Conservation (phyloP, 805 yeast species). For the Kodamaea neixiangensis region DNA sequence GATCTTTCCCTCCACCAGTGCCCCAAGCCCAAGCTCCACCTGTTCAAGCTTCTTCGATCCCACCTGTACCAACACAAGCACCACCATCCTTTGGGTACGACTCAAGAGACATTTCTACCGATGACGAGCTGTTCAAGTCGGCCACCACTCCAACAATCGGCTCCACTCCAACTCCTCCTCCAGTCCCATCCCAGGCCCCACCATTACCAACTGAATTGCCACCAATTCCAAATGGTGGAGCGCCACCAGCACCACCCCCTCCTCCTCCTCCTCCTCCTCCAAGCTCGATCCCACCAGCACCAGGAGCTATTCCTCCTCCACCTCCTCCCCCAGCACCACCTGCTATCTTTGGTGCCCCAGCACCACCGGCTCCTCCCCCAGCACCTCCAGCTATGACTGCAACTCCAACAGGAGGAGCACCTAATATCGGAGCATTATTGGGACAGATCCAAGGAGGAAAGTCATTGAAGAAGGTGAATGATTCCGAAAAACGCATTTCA, state of each 20-base stretch:
- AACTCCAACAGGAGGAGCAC: slow-evolving; percentile 30
- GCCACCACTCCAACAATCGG: slow-evolving; percentile 8
- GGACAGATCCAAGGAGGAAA: slow-evolving; percentile 60
- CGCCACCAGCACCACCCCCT: slow-evolving; percentile 19
- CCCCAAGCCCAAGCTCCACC: slow-evolving; percentile 29
- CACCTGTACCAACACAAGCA: slow-evolving; percentile 19
- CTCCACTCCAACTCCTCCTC: slow-evolving; percentile 21
- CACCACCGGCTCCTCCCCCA: slow-evolving; percentile 33
- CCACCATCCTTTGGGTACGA: slow-evolving; percentile 4
- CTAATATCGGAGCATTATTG: slow-evolving; percentile 49
- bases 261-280: slow-evolving; percentile 21
- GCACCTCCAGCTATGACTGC: slow-evolving; percentile 38
- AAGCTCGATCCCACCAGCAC: slow-evolving; percentile 29
- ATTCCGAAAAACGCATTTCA: slow-evolving; percentile 46
- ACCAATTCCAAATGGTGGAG: slow-evolving; percentile 19
- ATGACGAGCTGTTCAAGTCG: slow-evolving; percentile 13
- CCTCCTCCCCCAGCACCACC: slow-evolving; percentile 29
- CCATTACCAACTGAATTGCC: slow-evolving; percentile 24
- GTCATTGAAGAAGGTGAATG: slow-evolving; percentile 51
- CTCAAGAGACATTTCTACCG: slow-evolving; percentile 10
- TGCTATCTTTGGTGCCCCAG: slow-evolving; percentile 44
- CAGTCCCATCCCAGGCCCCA: slow-evolving; percentile 21
- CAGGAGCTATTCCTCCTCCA: slow-evolving; percentile 19
- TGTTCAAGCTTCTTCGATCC: slow-evolving; percentile 30
- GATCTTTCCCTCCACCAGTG: slow-evolving; percentile 12